phyloP scores from a whole-genome alignment of 176 grass and related monocot species.

The Triticum urartu region DNA sequence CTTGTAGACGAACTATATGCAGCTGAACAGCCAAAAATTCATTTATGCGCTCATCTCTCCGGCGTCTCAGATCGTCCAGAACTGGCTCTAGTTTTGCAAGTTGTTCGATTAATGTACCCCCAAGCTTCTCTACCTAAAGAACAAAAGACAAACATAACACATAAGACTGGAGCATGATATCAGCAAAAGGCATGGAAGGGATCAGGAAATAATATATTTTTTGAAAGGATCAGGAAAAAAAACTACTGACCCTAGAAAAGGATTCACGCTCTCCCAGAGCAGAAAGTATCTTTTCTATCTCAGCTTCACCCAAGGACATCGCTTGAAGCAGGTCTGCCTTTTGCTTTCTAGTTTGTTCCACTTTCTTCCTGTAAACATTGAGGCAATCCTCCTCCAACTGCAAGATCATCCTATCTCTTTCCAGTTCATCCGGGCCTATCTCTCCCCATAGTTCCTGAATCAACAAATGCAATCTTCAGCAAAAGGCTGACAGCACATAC shows the following conservation, averaged over 20 bases:
- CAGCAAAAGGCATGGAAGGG: background rate
- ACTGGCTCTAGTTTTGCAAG: conserved; percentile 61
- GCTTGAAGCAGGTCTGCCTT: conserved; percentile 61
- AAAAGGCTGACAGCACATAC: background rate
- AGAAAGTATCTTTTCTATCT: conserved; percentile 60
- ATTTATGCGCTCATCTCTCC: conserved; percentile 62
- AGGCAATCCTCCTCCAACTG: conserved; percentile 84
- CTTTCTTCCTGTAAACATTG: conserved; percentile 70
- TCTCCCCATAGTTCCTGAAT: conserved; percentile 76
- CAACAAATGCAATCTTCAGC: background rate
- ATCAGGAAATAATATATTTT: background rate
- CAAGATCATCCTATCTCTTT: conserved; percentile 72
- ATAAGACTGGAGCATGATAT: background rate
- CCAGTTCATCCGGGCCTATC: conserved; percentile 66
- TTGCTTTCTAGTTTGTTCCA: conserved; percentile 51
- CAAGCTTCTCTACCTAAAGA: conserved; percentile 62
- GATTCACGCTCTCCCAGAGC: conserved; percentile 78
- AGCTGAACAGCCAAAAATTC: conserved; percentile 55
- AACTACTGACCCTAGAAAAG: conserved; percentile 60
- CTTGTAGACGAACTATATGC: conserved; percentile 55
- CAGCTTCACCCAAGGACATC: conserved; percentile 53
- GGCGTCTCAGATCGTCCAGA: conserved; percentile 60
- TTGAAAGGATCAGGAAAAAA: background rate
- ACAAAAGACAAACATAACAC: background rate
- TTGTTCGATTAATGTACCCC: conserved; percentile 67